Conservation (phyloP, 2,329 filamentous ascomycete species). For the Phoma sp. region DNA sequence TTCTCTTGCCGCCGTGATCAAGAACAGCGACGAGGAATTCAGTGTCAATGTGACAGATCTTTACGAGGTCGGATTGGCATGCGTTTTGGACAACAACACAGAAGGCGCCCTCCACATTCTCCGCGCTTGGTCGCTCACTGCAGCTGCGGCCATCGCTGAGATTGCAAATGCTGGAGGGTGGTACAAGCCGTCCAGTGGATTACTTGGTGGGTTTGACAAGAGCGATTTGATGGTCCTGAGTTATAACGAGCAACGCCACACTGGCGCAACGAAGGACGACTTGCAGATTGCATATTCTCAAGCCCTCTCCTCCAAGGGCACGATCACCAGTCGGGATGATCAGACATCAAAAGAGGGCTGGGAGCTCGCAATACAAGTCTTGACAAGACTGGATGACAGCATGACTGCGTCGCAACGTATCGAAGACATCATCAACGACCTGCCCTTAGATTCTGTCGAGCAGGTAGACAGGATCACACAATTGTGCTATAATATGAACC, state of each 20-base stretch:
- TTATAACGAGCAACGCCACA: constrained; percentile 48
- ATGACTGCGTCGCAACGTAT: constrained; percentile 76
- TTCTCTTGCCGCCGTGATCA: constrained; percentile 70
- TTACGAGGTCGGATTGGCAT: constrained; percentile 81
- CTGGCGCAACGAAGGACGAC: constrained; percentile 73
- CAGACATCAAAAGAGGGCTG: constrained; percentile 68
- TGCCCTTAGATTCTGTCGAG: constrained; percentile 72
- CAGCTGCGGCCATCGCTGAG: constrained; percentile 80
- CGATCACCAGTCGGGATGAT: constrained; percentile 44
- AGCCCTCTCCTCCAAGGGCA: constrained; percentile 59
- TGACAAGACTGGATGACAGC: constrained; percentile 79
- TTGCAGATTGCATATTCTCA: constrained; percentile 79
- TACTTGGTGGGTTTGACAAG: constrained; percentile 74
- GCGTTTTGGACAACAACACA: constrained; percentile 80
- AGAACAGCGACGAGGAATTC: constrained; percentile 70
- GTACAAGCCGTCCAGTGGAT: constrained; percentile 63
- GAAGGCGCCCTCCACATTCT: constrained; percentile 77
- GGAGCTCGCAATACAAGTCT: constrained; percentile 84
- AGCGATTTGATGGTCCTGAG: constrained; percentile 87
- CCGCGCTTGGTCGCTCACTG: constrained; percentile 77
- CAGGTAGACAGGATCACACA: constrained; percentile 83
- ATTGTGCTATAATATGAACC: constrained; percentile 77
- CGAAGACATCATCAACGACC: constrained; percentile 71
- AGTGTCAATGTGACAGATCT: constrained; percentile 76
- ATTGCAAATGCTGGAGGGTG: constrained; percentile 83